Base-by-base conservation (phyloP, 495 filamentous ascomycete species). In the Parathielavia hyrcaniae region DNA sequence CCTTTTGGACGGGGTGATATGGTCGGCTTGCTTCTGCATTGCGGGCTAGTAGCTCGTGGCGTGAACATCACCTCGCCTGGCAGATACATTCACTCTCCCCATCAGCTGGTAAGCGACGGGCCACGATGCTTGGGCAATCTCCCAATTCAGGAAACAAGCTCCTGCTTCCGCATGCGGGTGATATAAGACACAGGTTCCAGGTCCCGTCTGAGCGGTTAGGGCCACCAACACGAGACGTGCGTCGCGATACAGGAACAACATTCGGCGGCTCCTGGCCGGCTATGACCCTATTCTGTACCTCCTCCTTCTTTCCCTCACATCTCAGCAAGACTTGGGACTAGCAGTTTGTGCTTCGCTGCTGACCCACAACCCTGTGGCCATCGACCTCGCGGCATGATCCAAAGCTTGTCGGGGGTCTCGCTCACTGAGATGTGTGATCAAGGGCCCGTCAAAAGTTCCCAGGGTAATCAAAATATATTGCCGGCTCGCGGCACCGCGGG, bases 61-160 rank as follows among this genome's bases (percentile, higher is more conserved):
- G 38, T 46, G 17, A 44, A 17, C 34, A 41, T 14, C 22, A 9
- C 40, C 41, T 23, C 17, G n/a, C 14, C 41, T 4, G 22, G 43
- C 43, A 11, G 17, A 3, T 40, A 12, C 54, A 41, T 41, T 17
- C n/a, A n/a, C n/a, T 41, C 19, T 16, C 16, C 44, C 19, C 38
- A 47, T 56, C 58, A 61, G 53, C 46, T 56, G 58, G 44, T 52
- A 36, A 16, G 19, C 2, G n/a, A 11, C 46, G 17, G 45, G 4
- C 39, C 34, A 10, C 14, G 19, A 49, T 20, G 14, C 34, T 35
- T 53, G 58, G 34, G 8, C 30, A 35, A 60, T 44, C 50, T 47
- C 45, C 58, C 58, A 10, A 6, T 54, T 54, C 45, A 50, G 50
- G 58, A 40, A 60, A 49, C 50, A 35, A 59, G 50, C 51, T 55